Base-by-base conservation (phyloP, 331 rosid genomes). In the Rhamnella rubrinervis region DNA sequence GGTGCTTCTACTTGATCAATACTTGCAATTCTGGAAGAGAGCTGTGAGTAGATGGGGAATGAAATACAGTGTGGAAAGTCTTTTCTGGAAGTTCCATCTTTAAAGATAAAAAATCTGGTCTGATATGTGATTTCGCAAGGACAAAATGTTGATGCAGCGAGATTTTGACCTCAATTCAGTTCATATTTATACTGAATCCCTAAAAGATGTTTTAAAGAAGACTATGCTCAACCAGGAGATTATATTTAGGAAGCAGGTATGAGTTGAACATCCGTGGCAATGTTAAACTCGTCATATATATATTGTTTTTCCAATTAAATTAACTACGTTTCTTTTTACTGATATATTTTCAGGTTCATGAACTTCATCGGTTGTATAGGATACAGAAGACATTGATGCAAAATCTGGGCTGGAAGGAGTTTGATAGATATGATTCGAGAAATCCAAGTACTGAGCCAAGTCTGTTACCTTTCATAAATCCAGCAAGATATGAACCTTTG, bases 221-320 rank as follows among this genome's bases (percentile, higher is more conserved):
- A 82, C 85, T 23, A 84, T 86, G 85, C 81, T 86, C 23, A 77
- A 63, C 61, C 92, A 86, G 74, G 87, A 86, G 72, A 65, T 80
- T 68, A 6, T 86, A 40, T 86, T 86, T 77, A 78, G 61, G 62
- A 77, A 75, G 20, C 89, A 86, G 89, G 92, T 84, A 74, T 57
- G 40, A 18, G 13, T n/a, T 4, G 26, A 19, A 18, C 26, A 5
- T 31, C 5, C 10, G 7, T 18, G 19, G 20, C 15, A 49, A 1
- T 49, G 19, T 14, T 49, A 49, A 49, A 12, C 15, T 12, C 55
- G 14, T 18, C 55, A 8, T 18, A 49, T 49, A n/a, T n/a, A n/a
- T n/a, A n/a, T 52, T 52, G 0, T 19, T 6, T 19, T 15, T 52
- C 6, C n/a, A 17, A 52, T 52, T 19, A 17, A 13, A 40, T 19